These are phyloP conservation scores for Ehretia macrophylla DNA, from an alignment of 257 asterid species.

Conservation along the genomic window DNA sequence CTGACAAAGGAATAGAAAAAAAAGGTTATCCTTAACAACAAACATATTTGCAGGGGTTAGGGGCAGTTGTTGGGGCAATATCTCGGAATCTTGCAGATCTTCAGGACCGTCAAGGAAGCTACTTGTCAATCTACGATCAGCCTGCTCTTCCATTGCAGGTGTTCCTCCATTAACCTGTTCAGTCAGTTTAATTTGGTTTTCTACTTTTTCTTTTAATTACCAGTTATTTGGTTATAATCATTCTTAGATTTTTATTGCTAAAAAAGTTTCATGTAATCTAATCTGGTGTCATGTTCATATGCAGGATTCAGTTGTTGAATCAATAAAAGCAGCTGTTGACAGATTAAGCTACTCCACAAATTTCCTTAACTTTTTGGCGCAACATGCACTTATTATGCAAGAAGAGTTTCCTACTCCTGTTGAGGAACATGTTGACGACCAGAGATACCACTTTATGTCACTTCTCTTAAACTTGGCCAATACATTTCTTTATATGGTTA, in stretches of 20 bases:
- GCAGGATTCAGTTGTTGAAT: conserved; percentile 91
- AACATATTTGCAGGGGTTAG: conserved; percentile 66
- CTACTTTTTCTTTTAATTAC: not conserved
- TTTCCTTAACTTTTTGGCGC: conserved; percentile 84
- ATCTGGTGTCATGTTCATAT: conserved; percentile 14
- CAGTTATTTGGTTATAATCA: not conserved
- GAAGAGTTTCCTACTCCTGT: conserved; percentile 71
- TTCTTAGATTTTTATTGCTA: conserved; percentile 3
- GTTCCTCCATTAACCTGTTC: conserved; percentile 3
- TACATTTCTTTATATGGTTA: conserved; percentile 96
- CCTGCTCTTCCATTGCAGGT: conserved; percentile 86
- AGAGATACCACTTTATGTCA: conserved; percentile 85
- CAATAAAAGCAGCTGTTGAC: conserved; percentile 78
- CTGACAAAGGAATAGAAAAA: not conserved
- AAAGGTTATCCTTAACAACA: conserved; percentile 9
- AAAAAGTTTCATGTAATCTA: conserved; percentile 14
- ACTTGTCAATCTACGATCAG: conserved; percentile 89
- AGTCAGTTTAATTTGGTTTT: not conserved
- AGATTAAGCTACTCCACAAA: conserved; percentile 81
- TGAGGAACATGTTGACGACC: conserved; percentile 69
- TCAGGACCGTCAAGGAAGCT: conserved; percentile 95
- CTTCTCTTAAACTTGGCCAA: conserved; percentile 85
- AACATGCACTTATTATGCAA: conserved; percentile 97
- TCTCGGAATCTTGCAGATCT: conserved; percentile 95
- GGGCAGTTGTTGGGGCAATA: conserved; percentile 99